Evolutionary conservation across 208 protist species (phyloP).

Genomic region (Trypanosoma platydactyli): DNA sequence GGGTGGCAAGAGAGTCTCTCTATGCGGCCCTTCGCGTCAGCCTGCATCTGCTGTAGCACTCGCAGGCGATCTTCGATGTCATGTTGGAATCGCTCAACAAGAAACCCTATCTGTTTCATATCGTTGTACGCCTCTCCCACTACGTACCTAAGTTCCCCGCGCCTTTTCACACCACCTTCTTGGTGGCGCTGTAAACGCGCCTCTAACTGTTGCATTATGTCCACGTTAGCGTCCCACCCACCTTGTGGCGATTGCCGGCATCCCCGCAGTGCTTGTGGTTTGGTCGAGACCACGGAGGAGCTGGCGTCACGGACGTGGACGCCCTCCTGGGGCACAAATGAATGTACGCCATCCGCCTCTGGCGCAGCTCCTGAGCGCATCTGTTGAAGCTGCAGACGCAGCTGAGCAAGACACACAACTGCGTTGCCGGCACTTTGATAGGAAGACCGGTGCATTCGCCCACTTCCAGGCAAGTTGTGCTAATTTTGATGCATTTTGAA

Average conservation of each 20-base stretch:
- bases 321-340: neutral
- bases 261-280: neutral
- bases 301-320: neutral
- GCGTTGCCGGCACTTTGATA: neutral
- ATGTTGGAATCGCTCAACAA: neutral
- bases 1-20: neutral
- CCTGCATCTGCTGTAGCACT: neutral
- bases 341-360: neutral
- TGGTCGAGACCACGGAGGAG: neutral
- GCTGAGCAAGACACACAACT: conserved; percentile 2
- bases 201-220: conserved; percentile 13
- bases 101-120: neutral
- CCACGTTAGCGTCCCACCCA: neutral
- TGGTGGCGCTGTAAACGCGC: conserved; percentile 6
- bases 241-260: neutral
- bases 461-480: neutral
- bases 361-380: conserved; percentile 11
- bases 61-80: neutral
- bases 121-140: conserved; percentile 10
- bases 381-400: conserved; percentile 16
- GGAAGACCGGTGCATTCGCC: neutral
- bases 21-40: neutral
- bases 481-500: too few relatives aligned
- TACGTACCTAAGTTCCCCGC: conserved; percentile 8
- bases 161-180: conserved; percentile 1